Evolutionary conservation across 768 basidiomycete genomes (phyloP), one percentile per base, ranked within the genome.

Genomic region (Russula compacta): DNA sequence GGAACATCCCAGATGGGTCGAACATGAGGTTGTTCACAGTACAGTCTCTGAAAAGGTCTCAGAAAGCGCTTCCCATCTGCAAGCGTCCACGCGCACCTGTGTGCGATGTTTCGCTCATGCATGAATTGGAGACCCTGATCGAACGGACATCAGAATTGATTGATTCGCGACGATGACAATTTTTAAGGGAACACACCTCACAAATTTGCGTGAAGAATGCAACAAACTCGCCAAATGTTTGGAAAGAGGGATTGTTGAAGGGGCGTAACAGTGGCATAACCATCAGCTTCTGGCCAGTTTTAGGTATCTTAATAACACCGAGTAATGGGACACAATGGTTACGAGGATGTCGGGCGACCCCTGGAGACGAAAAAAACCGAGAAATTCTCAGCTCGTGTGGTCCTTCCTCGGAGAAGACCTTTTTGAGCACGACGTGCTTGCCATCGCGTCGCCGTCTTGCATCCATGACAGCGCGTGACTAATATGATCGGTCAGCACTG

Each of bases 341-440:
- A 9, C 59, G 54, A 12, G 69, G 67, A 53, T 72, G 63, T 12
- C 2, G 40, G 14, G 24, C 12, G 11, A 14, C 6, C 12, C 24
- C 38, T 0, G 4, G 19, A 1, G 56, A 42, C 8, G 11, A 71
- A 55, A 68, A 69, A 12, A 66, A 69, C 68, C 61, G 48, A 0
- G 56, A 64, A 38, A 79, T 74, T 1, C 70, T 63, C 11, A 70
- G 54, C 40, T 79, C 77, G 0, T 68, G 14, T 0, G 57, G 40
- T 7, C 40, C 49, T 21, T 49, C 40, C 3, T 58, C 62, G 0
- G 39, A 39, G 0, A 51, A 24, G 4, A 43, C 33, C 17, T 61
- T 36, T 55, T 78, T 78, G 33, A 79, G 58, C 0, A 53, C 35
- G 14, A 78, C 72, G 9, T 35, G 67, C 1, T 53, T 38, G 5